Conservation (phyloP, 140 eudicot species). For the Artemisia princeps region DNA sequence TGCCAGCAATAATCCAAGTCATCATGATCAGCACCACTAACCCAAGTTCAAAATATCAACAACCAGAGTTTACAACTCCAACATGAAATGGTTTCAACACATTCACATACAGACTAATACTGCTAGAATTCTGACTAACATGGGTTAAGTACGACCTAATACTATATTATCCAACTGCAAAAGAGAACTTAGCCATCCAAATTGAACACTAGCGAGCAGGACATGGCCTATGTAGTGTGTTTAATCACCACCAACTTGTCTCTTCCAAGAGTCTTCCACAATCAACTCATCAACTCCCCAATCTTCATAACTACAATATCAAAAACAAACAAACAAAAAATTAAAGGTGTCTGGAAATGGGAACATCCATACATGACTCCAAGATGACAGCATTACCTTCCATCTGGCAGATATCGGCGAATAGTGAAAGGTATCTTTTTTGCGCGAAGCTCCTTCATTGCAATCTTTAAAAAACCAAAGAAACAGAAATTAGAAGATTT, state of each 20-base stretch:
- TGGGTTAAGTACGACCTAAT: background rate
- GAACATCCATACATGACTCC: too few relatives aligned
- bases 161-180: background rate
- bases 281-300: slow-evolving; percentile 97
- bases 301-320: slow-evolving; percentile 62
- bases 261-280: slow-evolving; percentile 96
- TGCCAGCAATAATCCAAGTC: too few relatives aligned
- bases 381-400: slow-evolving; percentile 44
- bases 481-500: background rate
- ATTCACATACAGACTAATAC: slow-evolving; percentile 10
- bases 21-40: too few relatives aligned
- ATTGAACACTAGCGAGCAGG: background rate
- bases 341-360: background rate
- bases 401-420: slow-evolving; percentile 91
- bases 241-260: slow-evolving; percentile 93
- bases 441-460: slow-evolving; percentile 88
- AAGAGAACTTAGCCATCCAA: background rate
- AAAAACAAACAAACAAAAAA: background rate
- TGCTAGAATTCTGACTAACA: slow-evolving; percentile 1
- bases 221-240: background rate
- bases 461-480: slow-evolving; percentile 51
- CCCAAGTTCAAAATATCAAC: background rate
- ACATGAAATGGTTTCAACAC: slow-evolving; percentile 4
- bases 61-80: slow-evolving; percentile 4
- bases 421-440: slow-evolving; percentile 91